Conservation (phyloP, 2,329 filamentous ascomycete genomes). For the Eutypella sp. region DNA sequence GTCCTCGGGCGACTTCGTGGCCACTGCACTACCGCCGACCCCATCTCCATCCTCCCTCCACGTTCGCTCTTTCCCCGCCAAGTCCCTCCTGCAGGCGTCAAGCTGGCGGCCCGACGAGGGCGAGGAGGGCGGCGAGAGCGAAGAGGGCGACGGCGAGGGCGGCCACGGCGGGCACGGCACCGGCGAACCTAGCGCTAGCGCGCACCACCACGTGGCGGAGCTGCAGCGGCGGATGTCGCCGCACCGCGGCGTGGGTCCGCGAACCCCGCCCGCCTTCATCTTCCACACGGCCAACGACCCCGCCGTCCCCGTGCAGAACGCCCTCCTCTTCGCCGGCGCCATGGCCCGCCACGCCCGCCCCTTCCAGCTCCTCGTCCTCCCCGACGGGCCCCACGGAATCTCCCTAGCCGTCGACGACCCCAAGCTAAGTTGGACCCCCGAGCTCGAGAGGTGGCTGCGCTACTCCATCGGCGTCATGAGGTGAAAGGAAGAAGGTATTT, state of each 20-base stretch:
- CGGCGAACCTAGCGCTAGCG: too few relatives aligned
- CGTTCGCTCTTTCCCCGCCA: too few relatives aligned
- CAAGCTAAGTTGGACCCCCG: constrained; percentile 19
- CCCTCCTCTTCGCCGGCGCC: constrained; percentile 20
- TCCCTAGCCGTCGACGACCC: constrained; percentile 20
- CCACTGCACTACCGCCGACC: neutral
- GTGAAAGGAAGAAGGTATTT: neutral
- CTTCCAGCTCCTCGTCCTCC: constrained; percentile 22
- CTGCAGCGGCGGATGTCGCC: constrained; percentile 16
- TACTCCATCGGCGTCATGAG: constrained; percentile 7
- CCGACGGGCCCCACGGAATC: constrained; percentile 23
- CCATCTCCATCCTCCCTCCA: neutral
- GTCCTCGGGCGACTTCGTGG: neutral
- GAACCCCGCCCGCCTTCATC: constrained; percentile 29
- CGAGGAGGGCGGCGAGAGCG: too few relatives aligned
- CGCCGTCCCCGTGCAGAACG: constrained; percentile 22
- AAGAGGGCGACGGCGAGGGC: neutral
- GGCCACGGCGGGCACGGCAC: too few relatives aligned
- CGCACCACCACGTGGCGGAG: neutral
- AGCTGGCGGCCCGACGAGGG: too few relatives aligned
- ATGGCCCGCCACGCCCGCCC: constrained; percentile 17
- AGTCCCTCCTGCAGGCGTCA: too few relatives aligned
- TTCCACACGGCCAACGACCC: constrained; percentile 28
- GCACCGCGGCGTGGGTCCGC: constrained; percentile 17
- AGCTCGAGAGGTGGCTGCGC: constrained; percentile 23